Base-by-base conservation (phyloP, 1,284 basidiomycete genomes). In the Phaffia rhodozyma region DNA sequence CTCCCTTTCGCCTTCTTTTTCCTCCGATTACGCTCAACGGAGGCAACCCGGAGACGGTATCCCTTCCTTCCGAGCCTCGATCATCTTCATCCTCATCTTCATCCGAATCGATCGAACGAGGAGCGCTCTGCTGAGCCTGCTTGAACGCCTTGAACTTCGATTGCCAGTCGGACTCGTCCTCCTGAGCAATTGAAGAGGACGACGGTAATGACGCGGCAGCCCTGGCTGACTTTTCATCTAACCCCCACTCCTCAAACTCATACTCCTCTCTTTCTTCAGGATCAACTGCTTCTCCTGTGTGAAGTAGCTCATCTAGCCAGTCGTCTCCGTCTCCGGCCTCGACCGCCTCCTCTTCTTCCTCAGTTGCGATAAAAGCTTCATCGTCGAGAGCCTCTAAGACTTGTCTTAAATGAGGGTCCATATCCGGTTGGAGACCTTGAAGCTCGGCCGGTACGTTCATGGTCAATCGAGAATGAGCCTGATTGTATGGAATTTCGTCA, bases 401-500 rank as follows among this genome's bases (percentile, higher is more conserved):
- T 74, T 99, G 94, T 21, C 96, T 82, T 47, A 98, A 79, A 76
- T 94, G 91, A 5, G 91, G 91, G 74, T 99, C 89, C 88, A 99
- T 91, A 71, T 97, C 91, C 0, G 92, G 96, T 72, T 91, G 88
- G 67, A 98, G 85, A 0, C 96, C 94, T 43, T 86, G 80, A 62
- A 92, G 84, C 62, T 87, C 86, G n/a, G 82, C 80, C 3, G 91
- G 90, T 49, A 96, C 78, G 49, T 70, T 69, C 59, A 84, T 82
- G 29, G 48, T 59, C 32, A 60, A 29, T 25, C 61, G 83, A 1
- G 85, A 81, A 73, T 86, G 87, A 65, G 73, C 76, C 55, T 77
- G 71, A 43, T 83, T 83, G 66, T 83, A 76, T n/a, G 86, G 84
- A 38, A 91, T 77, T 73, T 92, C 89, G 13, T 80, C 77, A 57